phyloP scores from a whole-genome alignment of 176 grass and related monocot species.

The Thalia dealbata region DNA sequence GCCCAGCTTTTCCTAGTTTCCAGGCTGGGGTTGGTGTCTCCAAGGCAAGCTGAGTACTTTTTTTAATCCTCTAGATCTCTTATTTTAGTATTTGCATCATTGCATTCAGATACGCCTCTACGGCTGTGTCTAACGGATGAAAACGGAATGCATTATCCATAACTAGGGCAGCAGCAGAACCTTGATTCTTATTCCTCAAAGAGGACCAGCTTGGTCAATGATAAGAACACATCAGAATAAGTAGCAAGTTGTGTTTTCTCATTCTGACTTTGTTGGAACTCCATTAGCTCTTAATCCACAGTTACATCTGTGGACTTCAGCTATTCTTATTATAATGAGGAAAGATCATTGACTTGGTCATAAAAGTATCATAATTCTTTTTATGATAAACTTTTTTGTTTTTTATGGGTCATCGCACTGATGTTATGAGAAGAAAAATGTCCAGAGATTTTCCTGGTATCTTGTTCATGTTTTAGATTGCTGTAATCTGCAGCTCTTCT shows the following conservation, averaged over 20 bases:
- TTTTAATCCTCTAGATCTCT: background rate
- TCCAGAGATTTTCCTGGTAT: no score
- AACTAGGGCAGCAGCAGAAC: background rate
- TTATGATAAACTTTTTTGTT: no score
- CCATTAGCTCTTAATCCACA: background rate
- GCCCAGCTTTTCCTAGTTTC: background rate
- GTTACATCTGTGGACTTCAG: background rate
- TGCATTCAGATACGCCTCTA: background rate
- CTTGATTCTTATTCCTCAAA: background rate
- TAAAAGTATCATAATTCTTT: no score
- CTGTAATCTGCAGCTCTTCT: no score
- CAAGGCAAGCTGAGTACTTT: background rate
- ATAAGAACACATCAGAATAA: background rate
- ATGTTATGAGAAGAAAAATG: no score
- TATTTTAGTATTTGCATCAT: background rate
- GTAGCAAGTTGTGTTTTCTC: background rate
- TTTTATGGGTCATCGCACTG: no score
- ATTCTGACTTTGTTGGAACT: background rate
- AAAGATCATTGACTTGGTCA: background rate
- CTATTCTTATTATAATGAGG: background rate
- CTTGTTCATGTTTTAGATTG: no score
- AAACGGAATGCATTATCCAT: background rate
- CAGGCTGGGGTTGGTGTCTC: constrained; percentile 2
- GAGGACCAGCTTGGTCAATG: background rate
- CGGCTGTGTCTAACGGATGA: background rate